A percentile compares a stretch with the other conserved stretches of the same genome.
These are phyloP conservation scores for Cenchrus fungigraminus DNA, from an alignment of 176 grass and related monocot genomes.

Conservation along the genomic window DNA sequence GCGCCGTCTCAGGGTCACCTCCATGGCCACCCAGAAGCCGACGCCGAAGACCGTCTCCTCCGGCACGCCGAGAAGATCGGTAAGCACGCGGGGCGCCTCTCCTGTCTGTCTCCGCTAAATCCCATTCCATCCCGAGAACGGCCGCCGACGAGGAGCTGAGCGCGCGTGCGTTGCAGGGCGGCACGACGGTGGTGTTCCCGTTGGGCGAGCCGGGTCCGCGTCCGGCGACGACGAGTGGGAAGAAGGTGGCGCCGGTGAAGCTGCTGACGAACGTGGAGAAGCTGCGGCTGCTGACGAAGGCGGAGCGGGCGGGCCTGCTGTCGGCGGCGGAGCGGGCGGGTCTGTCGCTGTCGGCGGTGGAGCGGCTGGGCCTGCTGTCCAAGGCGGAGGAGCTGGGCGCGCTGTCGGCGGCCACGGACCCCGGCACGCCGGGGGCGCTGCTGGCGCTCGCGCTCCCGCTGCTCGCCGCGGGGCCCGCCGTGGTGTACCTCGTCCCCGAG, in stretches of 20 bases:
- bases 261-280: constrained; percentile 93
- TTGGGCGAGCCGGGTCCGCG: constrained; percentile 61
- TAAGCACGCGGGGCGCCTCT: constrained; percentile 10
- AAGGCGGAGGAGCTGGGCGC: constrained; percentile 91
- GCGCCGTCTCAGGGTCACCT: constrained; percentile 25
- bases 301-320: constrained; percentile 90
- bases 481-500: constrained; percentile 80
- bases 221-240: neutral
- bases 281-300: constrained; percentile 91
- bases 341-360: constrained; percentile 83
- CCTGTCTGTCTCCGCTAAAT: neutral
- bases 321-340: constrained; percentile 82
- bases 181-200: constrained; percentile 88
- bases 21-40: constrained; percentile 53
- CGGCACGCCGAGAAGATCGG: constrained; percentile 45
- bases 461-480: constrained; percentile 67
- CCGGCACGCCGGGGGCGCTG: constrained; percentile 61
- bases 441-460: constrained; percentile 60
- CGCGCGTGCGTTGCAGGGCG: constrained; percentile 35
- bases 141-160: too few relatives aligned
- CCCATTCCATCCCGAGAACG: neutral
- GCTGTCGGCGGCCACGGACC: constrained; percentile 89
- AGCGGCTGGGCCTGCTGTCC: constrained; percentile 80
- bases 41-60: constrained; percentile 24
- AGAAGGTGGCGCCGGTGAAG: constrained; percentile 51